Evolutionary conservation across 331 rosid species (phyloP), one percentile per base, ranked within the genome.

Genomic region (Rosa hybrid): DNA sequence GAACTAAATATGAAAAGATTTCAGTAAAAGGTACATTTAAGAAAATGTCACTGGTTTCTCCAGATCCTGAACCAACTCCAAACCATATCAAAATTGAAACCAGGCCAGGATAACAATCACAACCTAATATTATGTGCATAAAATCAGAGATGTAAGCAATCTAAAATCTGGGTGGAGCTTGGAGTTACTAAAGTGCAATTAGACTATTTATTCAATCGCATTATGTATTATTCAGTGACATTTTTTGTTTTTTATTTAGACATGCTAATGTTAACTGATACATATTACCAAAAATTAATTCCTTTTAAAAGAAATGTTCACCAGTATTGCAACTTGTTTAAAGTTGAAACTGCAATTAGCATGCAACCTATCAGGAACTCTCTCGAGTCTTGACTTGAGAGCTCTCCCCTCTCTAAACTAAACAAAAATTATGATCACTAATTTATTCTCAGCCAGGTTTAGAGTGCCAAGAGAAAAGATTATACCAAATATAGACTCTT

Each of bases 21-120:
- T 68, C 78, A 83, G 77, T 56, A 69, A 23, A 51, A 81, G 54
- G 65, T 72, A 46, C 18, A 63, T 64, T 76, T n/a, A 45, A 42
- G 48, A 21, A 4, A 74, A 27, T 4, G 21, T n/a, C 0, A 13
- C 10, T 6, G 12, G 54, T 42, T 12, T 48, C 69, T 57, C 70
- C 54, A 12, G 48, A 59, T 39, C 56, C 14, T 21, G 44, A 21
- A 27, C 75, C 27, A 71, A 23, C 7, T 71, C 56, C 27, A 44
- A 41, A 25, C 11, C 56, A 16, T 13, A 62, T 38, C 8, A 64
- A 34, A 14, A 63, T 39, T 64, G 21, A 64, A 34, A 64, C 45
- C 45, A 64, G 42, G 4, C 16, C 68, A 12, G 7, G 68, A 63
- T 23, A 62, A 62, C 38, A 62, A 62, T 62, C 38, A 62, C 21